Evolutionary conservation across 805 yeast species (phyloP).

Genomic region (Yamadazyma paraphyllophila): DNA sequence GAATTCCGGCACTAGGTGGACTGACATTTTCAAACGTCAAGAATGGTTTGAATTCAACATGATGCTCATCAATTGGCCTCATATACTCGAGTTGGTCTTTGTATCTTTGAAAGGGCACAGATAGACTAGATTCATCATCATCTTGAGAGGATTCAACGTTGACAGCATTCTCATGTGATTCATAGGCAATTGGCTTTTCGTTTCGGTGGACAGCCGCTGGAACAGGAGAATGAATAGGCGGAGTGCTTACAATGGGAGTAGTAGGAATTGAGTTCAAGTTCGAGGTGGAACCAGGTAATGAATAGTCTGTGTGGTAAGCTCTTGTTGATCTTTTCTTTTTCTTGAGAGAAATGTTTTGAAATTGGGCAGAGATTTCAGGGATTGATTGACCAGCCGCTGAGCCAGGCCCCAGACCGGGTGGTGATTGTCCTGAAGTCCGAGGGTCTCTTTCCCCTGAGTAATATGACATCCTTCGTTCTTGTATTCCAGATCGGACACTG

Average conservation of each 20-base stretch:
- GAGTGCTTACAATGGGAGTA: conserved; percentile 6
- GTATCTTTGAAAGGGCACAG: conserved; percentile 19
- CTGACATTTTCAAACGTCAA: conserved; percentile 71
- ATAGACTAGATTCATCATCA: conserved; percentile 10
- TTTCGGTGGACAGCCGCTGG: background rate
- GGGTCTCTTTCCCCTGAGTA: too few species aligned
- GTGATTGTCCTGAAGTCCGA: too few species aligned
- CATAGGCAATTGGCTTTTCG: background rate
- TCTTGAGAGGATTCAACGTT: background rate
- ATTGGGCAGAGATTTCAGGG: background rate
- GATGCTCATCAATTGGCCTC: conserved; percentile 24
- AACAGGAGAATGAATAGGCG: conserved; percentile 1
- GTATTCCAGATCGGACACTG: background rate
- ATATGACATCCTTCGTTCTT: too few species aligned
- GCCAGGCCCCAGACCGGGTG: too few species aligned
- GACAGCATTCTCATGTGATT: conserved; percentile 9
- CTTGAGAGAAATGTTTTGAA: conserved; percentile 1
- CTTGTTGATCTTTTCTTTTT: conserved; percentile 28
- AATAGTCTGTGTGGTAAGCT: conserved; percentile 28
- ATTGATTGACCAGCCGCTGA: background rate
- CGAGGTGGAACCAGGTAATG: conserved; percentile 5
- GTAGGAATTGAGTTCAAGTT: background rate
- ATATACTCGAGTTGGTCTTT: conserved; percentile 23
- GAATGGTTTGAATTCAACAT: conserved; percentile 46
- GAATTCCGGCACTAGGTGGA: conserved; percentile 82